phyloP scores from a whole-genome alignment of 73 alveolate species.

The Stentor coeruleus region DNA sequence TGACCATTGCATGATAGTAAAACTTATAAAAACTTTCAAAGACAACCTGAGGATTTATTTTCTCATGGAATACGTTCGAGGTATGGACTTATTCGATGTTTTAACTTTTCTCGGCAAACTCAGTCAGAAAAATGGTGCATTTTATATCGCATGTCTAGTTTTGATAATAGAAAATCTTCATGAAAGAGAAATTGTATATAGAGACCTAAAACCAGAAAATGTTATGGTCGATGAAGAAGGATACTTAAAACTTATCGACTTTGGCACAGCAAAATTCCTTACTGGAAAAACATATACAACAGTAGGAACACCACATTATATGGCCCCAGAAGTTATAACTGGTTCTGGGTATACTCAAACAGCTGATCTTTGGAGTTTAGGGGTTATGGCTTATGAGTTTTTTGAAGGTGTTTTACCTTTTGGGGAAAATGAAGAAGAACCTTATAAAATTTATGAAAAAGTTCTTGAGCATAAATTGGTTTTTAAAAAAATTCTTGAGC shows the following conservation, averaged over 20 bases:
- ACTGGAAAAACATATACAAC: background rate
- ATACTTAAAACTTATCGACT: background rate
- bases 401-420: background rate
- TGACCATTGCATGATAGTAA: background rate
- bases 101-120: background rate
- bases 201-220: background rate
- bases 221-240: background rate
- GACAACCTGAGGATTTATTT: constrained; percentile 27
- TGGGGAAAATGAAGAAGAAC: background rate
- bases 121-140: background rate
- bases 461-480: no score
- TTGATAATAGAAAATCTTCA: background rate
- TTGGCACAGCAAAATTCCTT: background rate
- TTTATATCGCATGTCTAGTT: background rate
- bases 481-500: no score
- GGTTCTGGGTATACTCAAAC: background rate
- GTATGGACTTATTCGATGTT: background rate
- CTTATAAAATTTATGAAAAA: no score
- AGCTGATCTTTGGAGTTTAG: background rate
- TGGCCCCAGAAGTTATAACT: background rate
- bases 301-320: background rate
- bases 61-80: background rate
- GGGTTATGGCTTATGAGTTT: background rate
- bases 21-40: background rate
- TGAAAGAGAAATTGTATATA: background rate